Percentiles rank a stretch among this genome's conserved stretches.
These are phyloP conservation scores for Trichoderma sp. DNA, from an alignment of 2,329 filamentous ascomycete species.

Conservation along the genomic window DNA sequence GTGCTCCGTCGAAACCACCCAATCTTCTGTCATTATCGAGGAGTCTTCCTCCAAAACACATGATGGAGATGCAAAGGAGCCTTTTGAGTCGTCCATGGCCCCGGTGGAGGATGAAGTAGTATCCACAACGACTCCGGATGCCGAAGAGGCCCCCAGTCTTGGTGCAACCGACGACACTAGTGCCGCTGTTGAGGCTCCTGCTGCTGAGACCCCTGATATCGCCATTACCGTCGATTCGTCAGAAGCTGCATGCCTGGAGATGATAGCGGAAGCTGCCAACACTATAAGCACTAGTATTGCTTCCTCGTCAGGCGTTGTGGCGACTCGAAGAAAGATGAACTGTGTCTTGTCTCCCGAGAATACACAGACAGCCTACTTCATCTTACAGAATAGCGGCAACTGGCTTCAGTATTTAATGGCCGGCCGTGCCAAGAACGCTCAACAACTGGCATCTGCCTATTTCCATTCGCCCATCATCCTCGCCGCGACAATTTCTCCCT, in stretches of 20 bases:
- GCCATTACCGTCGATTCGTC: background rate
- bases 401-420: conserved; percentile 21
- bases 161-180: background rate
- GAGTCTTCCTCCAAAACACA: background rate
- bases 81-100: background rate
- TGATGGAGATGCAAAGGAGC: background rate
- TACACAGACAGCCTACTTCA: conserved; percentile 16
- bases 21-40: conserved; percentile 16
- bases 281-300: background rate
- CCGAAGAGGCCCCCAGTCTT: background rate
- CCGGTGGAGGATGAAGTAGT: background rate
- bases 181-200: background rate
- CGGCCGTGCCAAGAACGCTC: background rate
- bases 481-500: conserved; percentile 8
- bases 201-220: background rate
- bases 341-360: background rate
- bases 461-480: conserved; percentile 23
- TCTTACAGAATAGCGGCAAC: conserved; percentile 13
- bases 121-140: background rate
- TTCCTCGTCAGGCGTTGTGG: background rate
- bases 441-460: conserved; percentile 3
- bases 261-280: background rate
- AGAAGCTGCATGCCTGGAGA: background rate
- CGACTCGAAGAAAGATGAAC: conserved; percentile 11
- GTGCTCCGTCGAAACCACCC: conserved; percentile 16